phyloP scores from a whole-genome alignment of 2,329 filamentous ascomycete species.

The Sphaceloma murrayae region DNA sequence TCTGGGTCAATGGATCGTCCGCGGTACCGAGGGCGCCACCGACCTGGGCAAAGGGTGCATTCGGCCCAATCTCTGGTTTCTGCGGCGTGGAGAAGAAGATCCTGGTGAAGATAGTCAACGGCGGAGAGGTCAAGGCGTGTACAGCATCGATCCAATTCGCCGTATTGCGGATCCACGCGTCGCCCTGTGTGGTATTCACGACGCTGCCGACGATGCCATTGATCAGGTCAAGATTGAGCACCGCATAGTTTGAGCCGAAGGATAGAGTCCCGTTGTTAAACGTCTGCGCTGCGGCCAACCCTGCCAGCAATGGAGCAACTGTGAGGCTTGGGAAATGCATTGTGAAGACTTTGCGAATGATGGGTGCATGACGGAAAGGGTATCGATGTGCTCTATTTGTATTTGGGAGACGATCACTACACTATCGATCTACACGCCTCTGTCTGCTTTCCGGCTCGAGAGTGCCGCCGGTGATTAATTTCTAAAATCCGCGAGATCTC shows the following conservation, averaged over 20 bases:
- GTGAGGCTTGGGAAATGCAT: conserved; percentile 11
- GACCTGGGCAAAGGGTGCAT: conserved; percentile 30
- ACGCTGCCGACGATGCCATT: conserved; percentile 30
- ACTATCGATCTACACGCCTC: too few species aligned
- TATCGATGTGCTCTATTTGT: neutral
- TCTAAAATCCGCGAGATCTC: too few species aligned
- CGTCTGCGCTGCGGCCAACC: too few species aligned
- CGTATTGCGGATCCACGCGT: conserved; percentile 29
- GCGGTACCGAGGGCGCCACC: conserved; percentile 26
- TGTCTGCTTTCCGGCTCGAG: too few species aligned
- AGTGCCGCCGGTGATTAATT: too few species aligned
- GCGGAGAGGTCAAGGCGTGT: conserved; percentile 28
- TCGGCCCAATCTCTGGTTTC: conserved; percentile 30
- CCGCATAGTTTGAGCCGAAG: conserved; percentile 32
- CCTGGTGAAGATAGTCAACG: conserved; percentile 34
- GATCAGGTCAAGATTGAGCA: conserved; percentile 39
- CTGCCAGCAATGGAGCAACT: too few species aligned
- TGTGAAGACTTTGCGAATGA: conserved; percentile 4
- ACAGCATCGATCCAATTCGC: conserved; percentile 34
- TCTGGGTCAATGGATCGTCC: conserved; percentile 26
- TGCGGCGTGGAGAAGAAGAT: conserved; percentile 30
- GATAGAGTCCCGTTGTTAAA: conserved; percentile 20
- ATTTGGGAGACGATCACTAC: too few species aligned
- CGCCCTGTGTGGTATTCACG: conserved; percentile 28
- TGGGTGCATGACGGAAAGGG: neutral